Evolutionary conservation across 192 early-diverging fungal genomes (phyloP), one percentile per base, ranked within the genome.

Genomic region (Anaeromyces robustus): DNA sequence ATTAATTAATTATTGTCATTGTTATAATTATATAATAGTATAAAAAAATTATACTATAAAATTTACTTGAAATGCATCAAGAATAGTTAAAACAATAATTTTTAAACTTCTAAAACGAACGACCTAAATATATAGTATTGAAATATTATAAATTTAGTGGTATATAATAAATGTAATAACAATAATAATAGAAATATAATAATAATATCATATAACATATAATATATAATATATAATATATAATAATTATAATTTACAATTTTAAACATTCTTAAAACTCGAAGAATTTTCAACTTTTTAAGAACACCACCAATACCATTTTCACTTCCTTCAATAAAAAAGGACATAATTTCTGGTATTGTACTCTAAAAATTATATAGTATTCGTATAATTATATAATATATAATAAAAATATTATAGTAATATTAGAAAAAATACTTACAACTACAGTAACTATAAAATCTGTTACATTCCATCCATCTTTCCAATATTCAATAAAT

Each of bases 61-160:
- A 12, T 11, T 6, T 30, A 78, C 32, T n/a, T n/a, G 43, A 12
- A 88, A 86, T 19, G 86, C 87, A 41, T 87, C 84, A 29, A 87
- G 80, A 32, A 88, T 85, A 13, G 87, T 88, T 13, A 85, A 34
- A 31, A 88, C 77, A 78, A 88, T 86, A 29, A 86, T 85, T 34
- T 83, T 79, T 37, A 88, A 81, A 59, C 84, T 84, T 39, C 68
- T 77, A 29, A 81, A 81, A 34, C 86, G 80, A 18, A 87, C 81
- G 12, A 77, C 79, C 81, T 82, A 17, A 14, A 30, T 59, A 30
- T n/a, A n/a, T n/a, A n/a, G n/a, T n/a, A n/a, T n/a, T n/a, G n/a
- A n/a, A n/a, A n/a, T n/a, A n/a, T n/a, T n/a, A n/a, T n/a, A n/a
- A n/a, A n/a, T n/a, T n/a, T n/a, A n/a, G n/a, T n/a, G n/a, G n/a